phyloP scores from a whole-genome alignment of 148 eudicot species.

The Cornus kousa region DNA sequence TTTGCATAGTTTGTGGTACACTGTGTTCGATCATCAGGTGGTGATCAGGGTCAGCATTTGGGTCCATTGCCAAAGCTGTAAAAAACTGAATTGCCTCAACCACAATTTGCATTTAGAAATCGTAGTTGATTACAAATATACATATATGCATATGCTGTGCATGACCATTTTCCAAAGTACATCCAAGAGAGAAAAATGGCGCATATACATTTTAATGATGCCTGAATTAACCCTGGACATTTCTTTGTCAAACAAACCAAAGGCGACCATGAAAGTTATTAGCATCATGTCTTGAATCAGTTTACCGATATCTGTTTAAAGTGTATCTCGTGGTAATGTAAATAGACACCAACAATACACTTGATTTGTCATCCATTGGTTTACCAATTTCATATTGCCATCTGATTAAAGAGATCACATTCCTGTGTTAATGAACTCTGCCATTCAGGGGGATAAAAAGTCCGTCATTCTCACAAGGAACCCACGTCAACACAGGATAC shows the following conservation, averaged over 20 bases:
- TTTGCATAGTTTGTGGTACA: constrained; percentile 34
- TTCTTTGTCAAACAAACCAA: neutral
- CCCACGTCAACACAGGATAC: no score
- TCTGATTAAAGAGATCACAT: neutral
- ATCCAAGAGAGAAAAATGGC: neutral
- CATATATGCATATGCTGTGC: neutral
- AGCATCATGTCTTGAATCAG: neutral
- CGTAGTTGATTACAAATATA: neutral
- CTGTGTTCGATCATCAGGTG: constrained; percentile 46
- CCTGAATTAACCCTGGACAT: neutral
- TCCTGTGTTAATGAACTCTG: no score
- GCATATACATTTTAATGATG: neutral
- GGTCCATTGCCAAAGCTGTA: constrained; percentile 37
- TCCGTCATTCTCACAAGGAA: no score
- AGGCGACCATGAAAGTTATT: neutral
- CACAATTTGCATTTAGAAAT: neutral
- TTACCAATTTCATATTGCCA: neutral
- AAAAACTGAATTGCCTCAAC: neutral
- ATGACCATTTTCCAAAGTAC: neutral
- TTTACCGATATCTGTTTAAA: neutral
- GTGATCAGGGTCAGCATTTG: constrained; percentile 46
- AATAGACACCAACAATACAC: neutral
- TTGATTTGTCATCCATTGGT: neutral
- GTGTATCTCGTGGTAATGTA: neutral
- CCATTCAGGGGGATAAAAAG: no score